Percentiles rank a stretch among this genome's conserved stretches.
Conservation (phyloP, 805 yeast genomes). For the Yueomyces sinensis region DNA sequence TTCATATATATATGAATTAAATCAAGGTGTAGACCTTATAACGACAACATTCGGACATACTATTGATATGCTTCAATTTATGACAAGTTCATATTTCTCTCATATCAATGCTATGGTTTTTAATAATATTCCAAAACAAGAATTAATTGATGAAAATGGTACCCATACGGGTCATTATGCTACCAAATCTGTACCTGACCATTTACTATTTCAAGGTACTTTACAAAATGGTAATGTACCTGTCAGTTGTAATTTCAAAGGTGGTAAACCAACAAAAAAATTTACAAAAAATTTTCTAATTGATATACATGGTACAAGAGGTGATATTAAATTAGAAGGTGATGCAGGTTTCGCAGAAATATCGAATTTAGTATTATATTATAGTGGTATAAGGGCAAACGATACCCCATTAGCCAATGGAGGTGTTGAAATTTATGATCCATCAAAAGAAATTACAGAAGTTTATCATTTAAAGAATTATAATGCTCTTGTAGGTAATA, state of each 20-base stretch:
- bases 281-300: constrained; percentile 22
- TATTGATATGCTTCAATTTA: constrained; percentile 19
- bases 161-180: constrained; percentile 10
- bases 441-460: constrained; percentile 18
- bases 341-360: constrained; percentile 25
- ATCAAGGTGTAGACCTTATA: constrained; percentile 17
- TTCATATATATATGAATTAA: constrained; percentile 15
- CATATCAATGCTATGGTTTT: constrained; percentile 18
- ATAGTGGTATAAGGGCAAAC: constrained; percentile 15
- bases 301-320: constrained; percentile 23
- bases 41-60: constrained; percentile 22
- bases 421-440: constrained; percentile 7
- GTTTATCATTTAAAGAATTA: constrained; percentile 22
- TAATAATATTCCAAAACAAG: constrained; percentile 19
- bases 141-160: constrained; percentile 16
- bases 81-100: constrained; percentile 19
- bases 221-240: constrained; percentile 18
- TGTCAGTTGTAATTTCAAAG: constrained; percentile 20
- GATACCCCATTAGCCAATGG: constrained; percentile 5
- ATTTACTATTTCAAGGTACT: constrained; percentile 20
- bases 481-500: constrained; percentile 20
- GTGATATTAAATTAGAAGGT: constrained; percentile 22
- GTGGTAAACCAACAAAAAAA: constrained; percentile 22
- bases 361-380: constrained; percentile 20
- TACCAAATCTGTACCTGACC: constrained; percentile 19